These are phyloP conservation scores for Fusarium albosuccineum DNA, from an alignment of 2,329 filamentous ascomycete species.

Conservation along the genomic window DNA sequence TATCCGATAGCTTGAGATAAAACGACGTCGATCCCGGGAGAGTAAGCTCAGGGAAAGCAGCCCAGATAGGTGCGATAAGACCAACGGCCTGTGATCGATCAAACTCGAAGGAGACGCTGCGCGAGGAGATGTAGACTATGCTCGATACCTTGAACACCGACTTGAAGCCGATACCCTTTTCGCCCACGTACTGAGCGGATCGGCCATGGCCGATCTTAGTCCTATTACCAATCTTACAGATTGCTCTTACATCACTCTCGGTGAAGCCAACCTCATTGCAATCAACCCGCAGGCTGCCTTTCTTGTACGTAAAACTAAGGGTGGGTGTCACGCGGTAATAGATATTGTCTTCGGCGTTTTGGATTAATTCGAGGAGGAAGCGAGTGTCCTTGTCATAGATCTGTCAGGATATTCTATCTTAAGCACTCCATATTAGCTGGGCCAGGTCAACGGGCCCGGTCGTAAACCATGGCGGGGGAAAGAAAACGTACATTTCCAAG, in stretches of 20 bases:
- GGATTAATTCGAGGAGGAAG: constrained; percentile 57
- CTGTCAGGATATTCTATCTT: no score
- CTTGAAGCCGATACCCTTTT: constrained; percentile 55
- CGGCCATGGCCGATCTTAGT: constrained; percentile 45
- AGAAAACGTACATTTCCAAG: no score
- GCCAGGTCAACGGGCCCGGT: no score
- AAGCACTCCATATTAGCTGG: no score
- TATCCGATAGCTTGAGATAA: constrained; percentile 1
- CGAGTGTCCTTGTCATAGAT: constrained; percentile 52
- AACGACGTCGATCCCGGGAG: constrained; percentile 40
- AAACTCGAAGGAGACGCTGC: constrained; percentile 50
- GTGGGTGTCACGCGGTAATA: constrained; percentile 36
- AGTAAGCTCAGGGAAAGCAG: constrained; percentile 40
- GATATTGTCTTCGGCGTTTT: constrained; percentile 58
- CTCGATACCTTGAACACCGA: constrained; percentile 50
- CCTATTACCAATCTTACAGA: constrained; percentile 51
- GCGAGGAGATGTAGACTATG: constrained; percentile 48
- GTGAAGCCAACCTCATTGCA: constrained; percentile 53
- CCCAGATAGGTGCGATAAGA: constrained; percentile 52
- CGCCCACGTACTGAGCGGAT: constrained; percentile 48
- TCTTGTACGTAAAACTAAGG: constrained; percentile 14
- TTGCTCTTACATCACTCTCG: constrained; percentile 48
- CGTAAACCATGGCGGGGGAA: no score
- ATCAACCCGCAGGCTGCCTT: constrained; percentile 45
- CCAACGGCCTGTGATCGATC: constrained; percentile 48